A percentile compares a stretch with the other conserved stretches of the same genome.
Evolutionary conservation across 371 early-diverging fungal genomes (phyloP).

Genomic region (Mortierella sp.): DNA sequence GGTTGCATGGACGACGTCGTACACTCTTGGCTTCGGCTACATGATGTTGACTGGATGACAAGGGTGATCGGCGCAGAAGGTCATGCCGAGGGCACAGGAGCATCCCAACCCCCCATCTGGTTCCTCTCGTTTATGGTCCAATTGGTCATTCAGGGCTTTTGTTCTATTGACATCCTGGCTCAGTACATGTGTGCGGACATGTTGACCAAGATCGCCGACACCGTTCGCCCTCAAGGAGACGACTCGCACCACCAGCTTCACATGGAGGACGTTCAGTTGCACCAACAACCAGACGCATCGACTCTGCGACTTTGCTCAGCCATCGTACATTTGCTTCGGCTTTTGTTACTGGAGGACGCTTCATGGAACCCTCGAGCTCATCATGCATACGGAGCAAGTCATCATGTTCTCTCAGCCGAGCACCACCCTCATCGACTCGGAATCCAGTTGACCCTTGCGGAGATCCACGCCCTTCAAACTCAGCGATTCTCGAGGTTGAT

Average conservation of each 20-base stretch:
- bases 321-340: slow-evolving; percentile 62
- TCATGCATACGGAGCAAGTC: slow-evolving; percentile 34
- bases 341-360: slow-evolving; percentile 64
- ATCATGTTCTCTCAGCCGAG: slow-evolving; percentile 24
- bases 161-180: slow-evolving; percentile 60
- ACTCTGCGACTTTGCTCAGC: slow-evolving; percentile 64
- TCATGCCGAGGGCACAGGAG: not conserved
- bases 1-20: slow-evolving; percentile 47
- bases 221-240: slow-evolving; percentile 26
- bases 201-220: slow-evolving; percentile 60
- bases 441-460: slow-evolving; percentile 40
- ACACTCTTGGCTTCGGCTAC: slow-evolving; percentile 31
- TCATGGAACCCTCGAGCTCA: slow-evolving; percentile 27
- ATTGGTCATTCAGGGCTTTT: slow-evolving; percentile 62
- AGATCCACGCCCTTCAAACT: slow-evolving; percentile 53
- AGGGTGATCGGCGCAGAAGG: slow-evolving; percentile 17
- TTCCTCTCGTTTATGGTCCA: slow-evolving; percentile 64
- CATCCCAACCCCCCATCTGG: slow-evolving; percentile 59
- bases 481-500: slow-evolving; percentile 42
- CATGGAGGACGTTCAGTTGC: slow-evolving; percentile 43
- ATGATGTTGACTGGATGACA: slow-evolving; percentile 43
- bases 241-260: slow-evolving; percentile 32
- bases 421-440: slow-evolving; percentile 24
- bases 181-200: slow-evolving; percentile 62
- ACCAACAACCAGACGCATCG: slow-evolving; percentile 46